Base-by-base conservation (phyloP, 768 basidiomycete genomes). In the Podaxis sp. region DNA sequence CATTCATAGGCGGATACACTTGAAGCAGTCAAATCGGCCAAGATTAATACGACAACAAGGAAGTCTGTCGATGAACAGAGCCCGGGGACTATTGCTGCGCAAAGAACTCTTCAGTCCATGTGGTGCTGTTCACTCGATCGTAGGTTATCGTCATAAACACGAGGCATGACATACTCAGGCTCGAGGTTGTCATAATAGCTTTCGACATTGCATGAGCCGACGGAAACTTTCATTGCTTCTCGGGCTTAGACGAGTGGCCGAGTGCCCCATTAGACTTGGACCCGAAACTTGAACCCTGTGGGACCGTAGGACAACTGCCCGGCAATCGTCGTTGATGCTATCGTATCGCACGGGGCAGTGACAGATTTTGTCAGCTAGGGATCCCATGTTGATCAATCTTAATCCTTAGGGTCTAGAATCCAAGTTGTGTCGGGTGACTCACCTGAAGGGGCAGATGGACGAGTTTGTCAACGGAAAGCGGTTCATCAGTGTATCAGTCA, bases 141-240 rank as follows among this genome's bases (percentile, higher is more conserved):
- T 26, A 28, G 17, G 46, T 28, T 39, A 52, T 30, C 59, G 59
- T 60, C 59, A 60, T 39, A 60, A 49, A 51, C 59, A 60, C 38
- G 59, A 60, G 59, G 59, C 59, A 19, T 42, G 33, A 19, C 19
- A 13, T 36, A 24, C 58, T 38, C 13, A 8, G 33, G 19, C 49
- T 49, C 4, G 38, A 38, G 7, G 24, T 40, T 52, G 48, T 42
- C 58, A 59, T 38, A 52, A 38, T 51, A 36, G 28, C 56, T 13
- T 57, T 42, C 24, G 7, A 44, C 36, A 57, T 26, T 24, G 19
- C 7, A 24, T 46, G 56, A 44, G 26, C 39, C 42, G 56, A 57
- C 22, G 49, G 49, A 51, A 51, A 24, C 24, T 46, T 42, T 42
- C 38, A 19, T 19, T 24, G 24, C 39, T 42, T 17, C 26, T 57